Base-by-base conservation (phyloP, 2,329 filamentous ascomycete species). In the Penicillium sp. region DNA sequence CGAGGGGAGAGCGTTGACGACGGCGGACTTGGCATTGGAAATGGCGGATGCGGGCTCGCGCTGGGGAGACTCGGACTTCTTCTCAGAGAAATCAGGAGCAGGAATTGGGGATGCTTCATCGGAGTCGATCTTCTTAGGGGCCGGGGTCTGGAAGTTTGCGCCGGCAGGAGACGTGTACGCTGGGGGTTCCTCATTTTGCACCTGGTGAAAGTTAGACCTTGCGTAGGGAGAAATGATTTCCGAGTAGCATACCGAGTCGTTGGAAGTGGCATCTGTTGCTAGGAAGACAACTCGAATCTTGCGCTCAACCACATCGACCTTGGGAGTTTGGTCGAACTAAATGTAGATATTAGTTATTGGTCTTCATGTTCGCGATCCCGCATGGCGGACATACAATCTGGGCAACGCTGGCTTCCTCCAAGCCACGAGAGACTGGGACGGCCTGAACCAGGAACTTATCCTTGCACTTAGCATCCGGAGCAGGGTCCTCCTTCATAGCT, bases 361-460 rank as follows among this genome's bases (percentile, higher is more conserved):
- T 54, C 37, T 64, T 65, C n/a, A 29, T 41, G 6, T 31, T 42
- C 10, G 52, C 46, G 37, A 43, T 41, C 33, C 25, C 4, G 50
- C 41, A 52, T 27, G 25, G 29, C 35, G 9, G 12, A 76, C 89
- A 69, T 83, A 95, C 91, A 71, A 97, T 91, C 46, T 90, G 84
- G 49, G 88, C 83, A 62, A 96, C 86, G 72, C 89, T 95, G 58
- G 83, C 82, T 69, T 90, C 91, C 70, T 96, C 91, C 78, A 92
- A 90, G 71, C 96, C 90, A 62, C 87, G 82, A 23, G 89, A 88
- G 65, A 97, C 90, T 51, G 87, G 82, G 49, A 96, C 90, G 27
- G 93, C 95, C 78, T 97, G 93, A 37, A 97, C 93, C 54, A 97
- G 85, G 77, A 97, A 97, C 81, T 97, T 97, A 84, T 97, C 93